Evolutionary conservation across 139 green algal species (phyloP), one percentile per base, ranked within the genome.

Genomic region (Zygnema cylindricum): DNA sequence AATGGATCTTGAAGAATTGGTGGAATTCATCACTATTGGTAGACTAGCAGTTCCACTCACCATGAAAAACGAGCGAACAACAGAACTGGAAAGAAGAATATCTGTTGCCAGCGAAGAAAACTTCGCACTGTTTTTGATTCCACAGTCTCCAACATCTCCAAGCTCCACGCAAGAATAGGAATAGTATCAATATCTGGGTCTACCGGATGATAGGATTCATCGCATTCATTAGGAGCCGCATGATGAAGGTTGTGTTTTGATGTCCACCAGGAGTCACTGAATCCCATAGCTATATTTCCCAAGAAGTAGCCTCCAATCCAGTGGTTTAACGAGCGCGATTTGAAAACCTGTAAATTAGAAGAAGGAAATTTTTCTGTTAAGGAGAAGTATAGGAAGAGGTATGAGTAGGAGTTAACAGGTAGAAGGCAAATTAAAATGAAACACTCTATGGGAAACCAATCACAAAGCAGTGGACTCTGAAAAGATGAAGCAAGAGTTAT

Each of bases 181-280:
- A 96, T 87, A 0, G 95, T 96, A 88, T 96, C 95, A 77, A 96
- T 96, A 88, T 96, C 95, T 36, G 95, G 95, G 84, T 96, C 95
- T 25, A 96, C 81, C 1, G 94, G 33, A 23, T 86, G 55, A 83
- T 77, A 82, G 63, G 91, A 87, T 21, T 89, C 43, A 35, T 91
- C 90, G 33, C 95, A 90, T 81, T 95, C 93, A 76, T 96, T 96
- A 75, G 93, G 91, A 0, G 88, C 92, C 2, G 94, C 94, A 71
- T 96, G 95, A 81, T 96, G 95, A 35, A 86, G 92, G 90, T 96
- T 95, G 93, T 96, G 95, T 92, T 96, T 96, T 85, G 43, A 91
- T 88, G 95, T 96, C 94, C 94, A 96, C 95, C 95, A 96, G 55
- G 89, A 86, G 21, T 91, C 77, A 87, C 92, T 94, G 77, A 96